Evolutionary conservation across 2,329 filamentous ascomycete species (phyloP).

Genomic region (Dendryphion nanum): DNA sequence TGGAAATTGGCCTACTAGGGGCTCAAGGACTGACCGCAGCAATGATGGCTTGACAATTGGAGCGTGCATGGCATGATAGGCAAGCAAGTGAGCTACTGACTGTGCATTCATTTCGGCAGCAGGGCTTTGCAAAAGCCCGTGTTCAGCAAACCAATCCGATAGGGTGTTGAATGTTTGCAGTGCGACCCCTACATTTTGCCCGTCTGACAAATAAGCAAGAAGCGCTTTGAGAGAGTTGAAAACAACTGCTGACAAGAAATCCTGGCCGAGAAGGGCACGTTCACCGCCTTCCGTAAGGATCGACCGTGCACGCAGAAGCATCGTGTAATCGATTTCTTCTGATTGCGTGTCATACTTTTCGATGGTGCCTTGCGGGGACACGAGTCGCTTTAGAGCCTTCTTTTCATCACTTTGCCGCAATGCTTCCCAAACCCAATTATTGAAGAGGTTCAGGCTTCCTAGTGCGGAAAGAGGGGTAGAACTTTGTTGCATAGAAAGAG

Average conservation of each 20-base stretch:
- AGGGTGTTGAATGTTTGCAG: conserved; percentile 38
- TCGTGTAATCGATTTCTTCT: conserved; percentile 8
- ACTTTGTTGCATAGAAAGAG: conserved; percentile 57
- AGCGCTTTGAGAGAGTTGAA: conserved; percentile 64
- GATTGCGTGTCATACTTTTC: conserved; percentile 4
- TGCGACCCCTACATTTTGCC: conserved; percentile 32
- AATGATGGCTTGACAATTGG: conserved; percentile 67
- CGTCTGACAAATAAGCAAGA: conserved; percentile 62
- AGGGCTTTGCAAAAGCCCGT: conserved; percentile 17
- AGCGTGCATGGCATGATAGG: conserved; percentile 60
- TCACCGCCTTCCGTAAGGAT: conserved; percentile 42
- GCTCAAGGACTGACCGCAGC: conserved; percentile 60
- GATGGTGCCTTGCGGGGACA: conserved; percentile 24
- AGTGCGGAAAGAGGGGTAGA: conserved; percentile 54
- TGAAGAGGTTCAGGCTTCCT: conserved; percentile 50
- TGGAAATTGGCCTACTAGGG: conserved; percentile 66
- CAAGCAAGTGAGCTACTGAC: conserved; percentile 63
- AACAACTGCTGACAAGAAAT: conserved; percentile 47
- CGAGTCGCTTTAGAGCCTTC: conserved; percentile 33
- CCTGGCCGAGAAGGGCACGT: conserved; percentile 50
- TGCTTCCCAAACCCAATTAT: conserved; percentile 64
- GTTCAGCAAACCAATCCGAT: conserved; percentile 19
- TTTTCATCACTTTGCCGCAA: conserved; percentile 46
- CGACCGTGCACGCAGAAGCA: conserved; percentile 15
- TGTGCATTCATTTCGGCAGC: conserved; percentile 68